Base-by-base conservation (phyloP, 352 stramenopile genomes). In the Phytophthora fragariae region DNA sequence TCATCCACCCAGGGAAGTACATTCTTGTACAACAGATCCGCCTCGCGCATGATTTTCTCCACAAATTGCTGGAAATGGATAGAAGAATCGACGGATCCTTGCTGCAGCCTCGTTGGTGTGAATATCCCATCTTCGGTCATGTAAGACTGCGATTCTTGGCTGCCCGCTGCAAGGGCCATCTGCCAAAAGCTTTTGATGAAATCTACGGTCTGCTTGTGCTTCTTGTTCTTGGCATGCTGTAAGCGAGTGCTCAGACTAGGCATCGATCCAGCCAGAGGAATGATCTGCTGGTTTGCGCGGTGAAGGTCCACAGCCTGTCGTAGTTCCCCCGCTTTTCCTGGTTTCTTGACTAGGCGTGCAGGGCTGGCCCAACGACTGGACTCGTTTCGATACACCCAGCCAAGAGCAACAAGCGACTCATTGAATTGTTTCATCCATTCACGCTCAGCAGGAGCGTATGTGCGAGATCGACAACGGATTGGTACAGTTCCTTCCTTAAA, bases 141-240 rank as follows among this genome's bases (percentile, higher is more conserved):
- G n/a, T 61, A 52, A 1, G 35, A 50, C 5, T 61, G 55, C 12
- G 55, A 49, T 44, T 67, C 47, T 31, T 67, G 60, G 2, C 60
- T 67, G 11, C 14, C 21, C 41, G 10, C 0, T 21, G 47, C 49
- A 5, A 68, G 5, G 2, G 14, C 50, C 21, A 61, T 39, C 5
- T 68, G 35, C 19, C 39, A 68, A n/a, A 56, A 68, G 4, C 21
- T 56, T 19, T 68, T 61, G 5, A 68, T 46, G n/a, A 60, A 67
- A 24, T 61, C 52, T 2, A 59, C 61, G 47, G 37, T 61, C 15
- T 68, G 61, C n/a, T 68, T 61, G 17, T 68, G 61, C 12, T 11
- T 14, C 11, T 56, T 61, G 1, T 17, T 5, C 33, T 55, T 68
- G 1, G 53, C 37, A 52, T 56, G 50, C 1, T 54, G 33, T 5